These are phyloP conservation scores for Byssoonygena ceratinophila DNA, from an alignment of 2,329 filamentous ascomycete genomes.

Conservation along the genomic window DNA sequence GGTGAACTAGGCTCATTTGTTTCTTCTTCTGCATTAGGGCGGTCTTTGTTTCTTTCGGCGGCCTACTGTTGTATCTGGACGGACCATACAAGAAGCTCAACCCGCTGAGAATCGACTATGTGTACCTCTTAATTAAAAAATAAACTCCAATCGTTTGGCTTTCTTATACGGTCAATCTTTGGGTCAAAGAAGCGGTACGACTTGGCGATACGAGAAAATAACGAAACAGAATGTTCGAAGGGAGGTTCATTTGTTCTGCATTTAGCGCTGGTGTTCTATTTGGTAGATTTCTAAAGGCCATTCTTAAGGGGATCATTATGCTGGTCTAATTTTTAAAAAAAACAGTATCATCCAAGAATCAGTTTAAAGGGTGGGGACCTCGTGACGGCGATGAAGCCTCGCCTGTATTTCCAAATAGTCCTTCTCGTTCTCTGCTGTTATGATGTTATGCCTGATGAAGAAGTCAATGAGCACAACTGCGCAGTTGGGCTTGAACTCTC, in stretches of 20 bases:
- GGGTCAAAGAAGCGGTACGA: too few relatives aligned
- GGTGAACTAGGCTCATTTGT: constrained; percentile 1
- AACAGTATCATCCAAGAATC: not conserved
- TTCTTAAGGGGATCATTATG: not conserved
- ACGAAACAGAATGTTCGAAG: constrained; percentile 13
- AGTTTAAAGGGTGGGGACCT: constrained; percentile 54
- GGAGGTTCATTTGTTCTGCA: constrained; percentile 23
- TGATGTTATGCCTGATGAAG: constrained; percentile 70
- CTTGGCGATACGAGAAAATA: not conserved
- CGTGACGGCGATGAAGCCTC: constrained; percentile 65
- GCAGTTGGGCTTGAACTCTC: constrained; percentile 89
- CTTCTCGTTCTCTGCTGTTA: constrained; percentile 68
- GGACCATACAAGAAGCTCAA: constrained; percentile 95
- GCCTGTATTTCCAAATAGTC: constrained; percentile 65
- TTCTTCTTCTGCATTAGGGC: constrained; percentile 48
- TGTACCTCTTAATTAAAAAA: constrained; percentile 92
- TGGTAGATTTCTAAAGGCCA: constrained; percentile 10
- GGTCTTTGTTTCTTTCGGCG: constrained; percentile 88
- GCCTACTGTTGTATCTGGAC: constrained; percentile 77
- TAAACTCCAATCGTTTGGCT: constrained; percentile 28
- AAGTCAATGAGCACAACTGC: constrained; percentile 77
- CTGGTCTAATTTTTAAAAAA: constrained; percentile 6
- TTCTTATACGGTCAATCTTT: not conserved
- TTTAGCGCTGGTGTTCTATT: constrained; percentile 35
- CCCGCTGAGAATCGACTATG: constrained; percentile 79